Conservation (phyloP, 2,329 filamentous ascomycete species). For the Microsporum ferrugineum region DNA sequence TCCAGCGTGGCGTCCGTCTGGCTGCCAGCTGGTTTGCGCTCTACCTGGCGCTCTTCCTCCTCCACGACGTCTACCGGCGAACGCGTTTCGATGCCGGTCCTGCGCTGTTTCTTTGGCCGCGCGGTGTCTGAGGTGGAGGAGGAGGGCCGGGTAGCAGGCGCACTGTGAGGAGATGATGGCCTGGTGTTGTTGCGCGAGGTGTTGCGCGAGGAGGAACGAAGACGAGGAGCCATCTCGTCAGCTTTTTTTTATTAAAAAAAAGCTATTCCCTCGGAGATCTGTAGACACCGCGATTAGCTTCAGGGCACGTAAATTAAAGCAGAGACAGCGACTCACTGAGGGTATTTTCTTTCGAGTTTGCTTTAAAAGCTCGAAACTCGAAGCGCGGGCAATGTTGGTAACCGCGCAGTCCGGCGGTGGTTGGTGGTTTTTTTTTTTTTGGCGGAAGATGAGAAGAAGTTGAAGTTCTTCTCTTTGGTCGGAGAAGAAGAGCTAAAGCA, state of each 20-base stretch:
- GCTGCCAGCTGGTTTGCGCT: slow-evolving; percentile 10
- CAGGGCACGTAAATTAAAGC: slow-evolving; percentile 7
- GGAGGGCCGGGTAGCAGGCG: slow-evolving; percentile 15
- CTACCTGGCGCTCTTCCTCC: slow-evolving; percentile 13
- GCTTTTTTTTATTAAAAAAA: neutral
- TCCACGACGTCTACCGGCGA: slow-evolving; percentile 6
- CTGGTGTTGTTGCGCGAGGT: slow-evolving; percentile 22
- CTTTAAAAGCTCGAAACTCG: slow-evolving; percentile 15
- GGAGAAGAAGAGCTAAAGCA: slow-evolving; percentile 1
- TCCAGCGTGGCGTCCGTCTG: neutral
- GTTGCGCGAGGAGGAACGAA: slow-evolving; percentile 25
- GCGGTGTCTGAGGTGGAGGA: slow-evolving; percentile 21
- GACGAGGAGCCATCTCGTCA: slow-evolving; percentile 25
- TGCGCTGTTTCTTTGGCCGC: slow-evolving; percentile 25
- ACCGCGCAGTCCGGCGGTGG: slow-evolving; percentile 24
- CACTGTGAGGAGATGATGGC: slow-evolving; percentile 23
- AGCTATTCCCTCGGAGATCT: neutral
- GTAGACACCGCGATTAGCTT: slow-evolving; percentile 5
- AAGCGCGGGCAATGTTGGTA: slow-evolving; percentile 19
- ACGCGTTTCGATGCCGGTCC: slow-evolving; percentile 17
- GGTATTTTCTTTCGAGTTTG: slow-evolving; percentile 17
- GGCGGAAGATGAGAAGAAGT: slow-evolving; percentile 7
- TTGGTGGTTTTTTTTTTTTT: slow-evolving; percentile 14
- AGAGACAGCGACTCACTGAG: slow-evolving; percentile 17
- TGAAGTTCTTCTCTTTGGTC: slow-evolving; percentile 6